A percentile compares a stretch with the other conserved stretches of the same genome.
phyloP scores from a whole-genome alignment of 352 stramenopile species.

The Phytophthora agathidicida region DNA sequence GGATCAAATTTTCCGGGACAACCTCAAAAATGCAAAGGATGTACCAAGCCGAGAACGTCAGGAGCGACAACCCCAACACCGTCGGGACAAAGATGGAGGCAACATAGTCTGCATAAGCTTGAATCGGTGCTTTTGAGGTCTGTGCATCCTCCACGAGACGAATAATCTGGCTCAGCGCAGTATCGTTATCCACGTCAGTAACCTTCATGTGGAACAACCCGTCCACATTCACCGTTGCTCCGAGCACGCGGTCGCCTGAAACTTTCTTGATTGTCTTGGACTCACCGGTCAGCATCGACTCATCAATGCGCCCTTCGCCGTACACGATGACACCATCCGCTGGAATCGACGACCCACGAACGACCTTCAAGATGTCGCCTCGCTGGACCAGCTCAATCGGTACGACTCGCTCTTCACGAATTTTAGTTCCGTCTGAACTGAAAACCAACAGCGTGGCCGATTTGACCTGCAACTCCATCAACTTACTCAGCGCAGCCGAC shows the following conservation, averaged over 20 bases:
- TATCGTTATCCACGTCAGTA: constrained; percentile 93
- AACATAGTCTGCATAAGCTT: constrained; percentile 97
- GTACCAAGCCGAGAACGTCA: constrained; percentile 97
- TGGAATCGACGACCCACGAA: constrained; percentile 92
- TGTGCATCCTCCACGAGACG: constrained; percentile 98
- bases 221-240: constrained; percentile 93
- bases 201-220: constrained; percentile 94
- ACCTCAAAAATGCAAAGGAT: constrained; percentile 61
- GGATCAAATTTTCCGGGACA: constrained; percentile 75
- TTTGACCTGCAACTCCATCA: constrained; percentile 97
- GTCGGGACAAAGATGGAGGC: constrained; percentile 96
- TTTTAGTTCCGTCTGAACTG: constrained; percentile 53
- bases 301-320: constrained; percentile 91
- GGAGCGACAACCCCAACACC: constrained; percentile 92
- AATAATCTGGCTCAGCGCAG: constrained; percentile 97
- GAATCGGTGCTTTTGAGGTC: constrained; percentile 97
- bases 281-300: constrained; percentile 96
- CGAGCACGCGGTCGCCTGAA: constrained; percentile 85
- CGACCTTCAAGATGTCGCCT: constrained; percentile 94
- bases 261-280: constrained; percentile 94
- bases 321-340: constrained; percentile 93
- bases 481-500: constrained; percentile 93
- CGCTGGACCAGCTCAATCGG: constrained; percentile 90
- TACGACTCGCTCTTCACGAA: constrained; percentile 79
- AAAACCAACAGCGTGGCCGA: constrained; percentile 93